Evolutionary conservation across 768 basidiomycete species (phyloP), one percentile per base, ranked within the genome.

Genomic region (Boletus sp.): DNA sequence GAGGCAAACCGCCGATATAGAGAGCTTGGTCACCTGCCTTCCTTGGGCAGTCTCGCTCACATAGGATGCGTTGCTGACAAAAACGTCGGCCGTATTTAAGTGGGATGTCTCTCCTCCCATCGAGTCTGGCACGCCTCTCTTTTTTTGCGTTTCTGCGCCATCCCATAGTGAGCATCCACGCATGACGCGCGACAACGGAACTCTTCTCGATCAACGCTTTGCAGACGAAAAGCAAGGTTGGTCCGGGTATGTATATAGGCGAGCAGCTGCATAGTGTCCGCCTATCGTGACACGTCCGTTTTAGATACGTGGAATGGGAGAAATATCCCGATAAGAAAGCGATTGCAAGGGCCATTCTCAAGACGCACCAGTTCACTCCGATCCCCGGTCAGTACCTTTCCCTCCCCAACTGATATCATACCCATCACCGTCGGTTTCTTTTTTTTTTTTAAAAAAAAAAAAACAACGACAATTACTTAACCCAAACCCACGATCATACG

Each of bases 241-340:
- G 59, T 34, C 49, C n/a, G 59, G 59, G 59, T 60, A 33, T 14
- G 59, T 51, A 5, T 15, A 8, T 15, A 7, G 7, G n/a, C 2
- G 1, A 17, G 17, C 19, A 2, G 9, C 1, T 34, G 8, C 17
- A 5, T 6, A 17, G 27, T 3, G 23, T 35, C 30, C 14, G 8
- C 7, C 27, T 19, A 17, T 7, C 1, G 6, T 44, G 35, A 38
- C 34, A n/a, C 17, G n/a, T 23, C 23, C 23, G 13, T 38, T n/a
- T 7, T 21, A 58, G 57, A 27, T 59, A 59, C 9, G 57, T 59
- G 4, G 58, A 59, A 50, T 60, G 59, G 59, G 59, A 60, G 19
- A 60, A 48, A 6, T 52, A 37, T 48, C 52, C 49, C 14, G 40
- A 54, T n/a, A 59, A 59, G 53, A 59, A 60, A 21, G 45, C 47